Conservation (phyloP, 305 asterid genomes). For the Euphrasia arctica region DNA sequence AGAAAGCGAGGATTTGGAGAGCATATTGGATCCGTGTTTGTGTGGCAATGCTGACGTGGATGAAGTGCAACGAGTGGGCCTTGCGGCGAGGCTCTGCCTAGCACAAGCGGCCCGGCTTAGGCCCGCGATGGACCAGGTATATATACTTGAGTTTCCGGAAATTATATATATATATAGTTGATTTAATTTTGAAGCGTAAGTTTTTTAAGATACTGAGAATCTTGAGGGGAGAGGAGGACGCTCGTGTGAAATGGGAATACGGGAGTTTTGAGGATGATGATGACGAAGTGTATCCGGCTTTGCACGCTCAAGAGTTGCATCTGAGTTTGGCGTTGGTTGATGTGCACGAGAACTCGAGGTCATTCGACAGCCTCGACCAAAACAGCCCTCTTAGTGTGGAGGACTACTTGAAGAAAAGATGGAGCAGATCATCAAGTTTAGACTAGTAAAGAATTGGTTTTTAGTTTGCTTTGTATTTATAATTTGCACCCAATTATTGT, state of each 20-base stretch:
- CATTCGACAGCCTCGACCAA: slow-evolving; percentile 66
- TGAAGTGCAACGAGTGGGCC: slow-evolving; percentile 61
- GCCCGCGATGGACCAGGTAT: slow-evolving; percentile 75
- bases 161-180: background rate
- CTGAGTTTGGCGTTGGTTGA: slow-evolving; percentile 69
- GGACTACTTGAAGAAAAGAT: slow-evolving; percentile 60
- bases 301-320: slow-evolving; percentile 67
- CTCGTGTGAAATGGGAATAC: too few species aligned
- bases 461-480: too few species aligned
- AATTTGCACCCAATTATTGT: too few species aligned
- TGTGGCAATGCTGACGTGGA: slow-evolving; percentile 39
- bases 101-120: slow-evolving; percentile 84
- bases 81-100: slow-evolving; percentile 72
- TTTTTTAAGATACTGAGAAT: slow-evolving; percentile 50
- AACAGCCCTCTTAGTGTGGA: slow-evolving; percentile 71
- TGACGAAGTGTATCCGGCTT: slow-evolving; percentile 92
- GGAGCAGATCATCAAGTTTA: slow-evolving; percentile 67
- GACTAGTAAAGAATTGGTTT: too few species aligned
- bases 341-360: slow-evolving; percentile 47
- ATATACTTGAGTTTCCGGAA: background rate
- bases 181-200: too few species aligned
- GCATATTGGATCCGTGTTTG: slow-evolving; percentile 72
- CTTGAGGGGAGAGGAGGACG: slow-evolving; percentile 65
- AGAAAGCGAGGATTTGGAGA: slow-evolving; percentile 47
- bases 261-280: slow-evolving; percentile 47